Base-by-base conservation (phyloP, 2,329 filamentous ascomycete genomes). In the Alternaria arbusti region DNA sequence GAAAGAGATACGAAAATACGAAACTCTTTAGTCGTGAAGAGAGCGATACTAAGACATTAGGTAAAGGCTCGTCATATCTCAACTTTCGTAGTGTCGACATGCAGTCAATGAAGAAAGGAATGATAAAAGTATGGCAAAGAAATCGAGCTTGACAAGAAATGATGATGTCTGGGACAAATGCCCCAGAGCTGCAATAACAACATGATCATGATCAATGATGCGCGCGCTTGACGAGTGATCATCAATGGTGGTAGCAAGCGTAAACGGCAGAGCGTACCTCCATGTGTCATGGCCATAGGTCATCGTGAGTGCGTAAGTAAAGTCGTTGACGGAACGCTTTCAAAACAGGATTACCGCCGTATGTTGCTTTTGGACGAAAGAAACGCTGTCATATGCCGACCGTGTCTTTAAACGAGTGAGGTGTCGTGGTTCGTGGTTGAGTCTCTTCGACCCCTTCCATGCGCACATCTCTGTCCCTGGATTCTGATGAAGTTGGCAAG, bases 321-420 rank as follows among this genome's bases (percentile, higher is more conserved):
- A 73, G 73, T 79, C 77, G 72, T 79, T 67, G 69, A 66, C 65
- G 59, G 67, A 78, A 78, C 74, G 77, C 71, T 78, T 75, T 73
- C 66, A 78, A 79, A 79, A 73, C 69, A 78, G 70, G 73, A 74
- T 74, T 78, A 74, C 77, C 77, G 69, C 78, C 77, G 68, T 63
- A 55, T 75, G 70, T 71, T 76, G 71, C 75, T 79, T 78, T 78
- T 79, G 70, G 70, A 76, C 73, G 71, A 74, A 78, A 70, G 72
- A 72, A 79, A 79, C 69, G 73, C 69, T 72, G 67, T 79, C 73
- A 80, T 69, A 81, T 81, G 76, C 79, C 79, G 73, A 81, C 79
- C 54, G 79, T 81, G 66, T 81, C 78, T 78, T 81, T 81, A 73
- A 81, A 81, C 69, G 79, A 81, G 66, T 77, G 79, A 74, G 79